Evolutionary conservation across 768 basidiomycete genomes (phyloP), one percentile per base, ranked within the genome.

Genomic region (Kwoniella heveanensis): DNA sequence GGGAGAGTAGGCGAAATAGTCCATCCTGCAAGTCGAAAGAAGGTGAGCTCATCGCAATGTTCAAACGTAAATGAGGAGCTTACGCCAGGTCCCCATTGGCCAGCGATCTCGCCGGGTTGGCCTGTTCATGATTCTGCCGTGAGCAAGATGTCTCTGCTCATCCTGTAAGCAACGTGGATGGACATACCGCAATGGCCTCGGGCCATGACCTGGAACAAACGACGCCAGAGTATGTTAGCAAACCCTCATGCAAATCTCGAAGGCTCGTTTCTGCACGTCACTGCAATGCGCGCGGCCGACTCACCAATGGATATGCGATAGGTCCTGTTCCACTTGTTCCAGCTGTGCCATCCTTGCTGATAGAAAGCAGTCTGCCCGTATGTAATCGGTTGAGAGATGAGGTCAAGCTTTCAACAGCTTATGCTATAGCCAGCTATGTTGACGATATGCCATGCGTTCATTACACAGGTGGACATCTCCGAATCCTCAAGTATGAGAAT

Each of bases 1-100:
- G 17, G 76, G 76, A 8, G 76, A 77, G 27, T 65, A 71, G 10
- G 73, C 71, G 54, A 77, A 77, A 57, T 77, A 77, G 58, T 77
- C 76, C 62, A 77, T 60, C 58, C 74, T 76, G 47, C 21, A 29
- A 56, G n/a, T 2, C 26, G 13, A 44, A 19, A 44, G 4, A 9
- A 10, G 4, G 19, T 44, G 4, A 44, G 39, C 39, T 44, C 9
- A n/a, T n/a, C 49, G 21, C 7, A n/a, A 17, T 39, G 17, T 4
- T 29, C 8, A 46, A 10, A 26, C 7, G 15, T 17, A 57, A 22
- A 21, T 21, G 1, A 49, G 58, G 1, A 49, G 58, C 73, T 64
- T 51, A 74, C 73, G 70, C 73, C 27, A 72, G 53, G 25, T 74
- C 73, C 1, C 70, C 51, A 15, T 61, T 74, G 2, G 73, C 70